These are phyloP conservation scores for Trichoderma asperelloides DNA, from an alignment of 495 filamentous ascomycete genomes.

Conservation along the genomic window DNA sequence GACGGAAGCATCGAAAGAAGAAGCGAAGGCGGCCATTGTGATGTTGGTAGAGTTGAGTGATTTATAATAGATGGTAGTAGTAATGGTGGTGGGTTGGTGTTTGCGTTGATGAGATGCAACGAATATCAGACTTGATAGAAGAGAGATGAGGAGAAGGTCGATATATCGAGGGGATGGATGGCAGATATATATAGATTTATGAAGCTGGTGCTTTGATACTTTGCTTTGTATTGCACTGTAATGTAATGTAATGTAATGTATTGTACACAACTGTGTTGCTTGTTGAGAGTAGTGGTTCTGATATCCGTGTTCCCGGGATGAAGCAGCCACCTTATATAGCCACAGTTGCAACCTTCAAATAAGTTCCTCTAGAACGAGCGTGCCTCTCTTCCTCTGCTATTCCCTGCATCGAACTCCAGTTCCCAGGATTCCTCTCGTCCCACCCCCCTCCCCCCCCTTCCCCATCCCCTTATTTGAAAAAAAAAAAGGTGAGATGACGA, in stretches of 20 bases:
- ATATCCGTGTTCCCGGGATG: neutral
- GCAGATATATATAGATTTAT: neutral
- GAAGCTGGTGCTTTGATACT: too few relatives aligned
- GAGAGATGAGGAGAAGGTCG: neutral
- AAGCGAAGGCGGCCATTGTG: constrained; percentile 34
- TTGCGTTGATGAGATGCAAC: neutral
- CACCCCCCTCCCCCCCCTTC: neutral
- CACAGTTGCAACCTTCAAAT: neutral
- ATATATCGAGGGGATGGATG: neutral
- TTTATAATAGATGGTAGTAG: neutral
- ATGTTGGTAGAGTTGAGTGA: constrained; percentile 15
- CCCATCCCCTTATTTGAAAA: neutral
- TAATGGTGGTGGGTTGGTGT: neutral
- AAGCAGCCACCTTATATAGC: neutral
- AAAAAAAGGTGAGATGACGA: neutral
- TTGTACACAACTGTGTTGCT: neutral
- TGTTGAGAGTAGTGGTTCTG: neutral
- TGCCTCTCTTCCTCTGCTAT: neutral
- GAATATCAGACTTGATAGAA: too few relatives aligned
- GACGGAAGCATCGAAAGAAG: constrained; percentile 41
- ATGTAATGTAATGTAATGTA: neutral
- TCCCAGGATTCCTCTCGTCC: neutral
- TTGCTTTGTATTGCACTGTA: neutral
- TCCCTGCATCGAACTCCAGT: neutral
- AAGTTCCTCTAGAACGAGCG: neutral